Base-by-base conservation (phyloP, 805 yeast species). In the Metschnikowia aberdeeniae region DNA sequence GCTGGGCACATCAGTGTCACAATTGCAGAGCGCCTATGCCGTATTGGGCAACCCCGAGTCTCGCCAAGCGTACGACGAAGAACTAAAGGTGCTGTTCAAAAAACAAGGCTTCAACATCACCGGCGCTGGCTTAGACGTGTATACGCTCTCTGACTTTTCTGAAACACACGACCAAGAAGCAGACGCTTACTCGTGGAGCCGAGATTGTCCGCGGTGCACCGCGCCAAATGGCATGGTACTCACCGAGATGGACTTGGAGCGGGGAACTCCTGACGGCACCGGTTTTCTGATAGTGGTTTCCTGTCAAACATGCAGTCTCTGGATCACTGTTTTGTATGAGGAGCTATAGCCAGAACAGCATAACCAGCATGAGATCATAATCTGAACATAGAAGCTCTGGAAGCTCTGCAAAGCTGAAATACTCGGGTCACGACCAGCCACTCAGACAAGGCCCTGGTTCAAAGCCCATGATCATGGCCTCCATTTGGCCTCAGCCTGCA, bases 271-370 rank as follows among this genome's bases (percentile, higher is more conserved):
- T 0, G 75, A 72, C 30, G 82, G 80, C 12, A 76, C 65, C 13
- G 68, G 68, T 12, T 83, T 71, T 51, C 85, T 84, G 51, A 74
- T 90, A 1, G 72, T 87, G 19, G 80, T 87, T 0, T 96, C 90
- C 57, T 92, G 98, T 60, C 60, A 67, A 10, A 81, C 86, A 28
- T 92, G 98, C 62, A 86, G 95, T 60, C 60, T 89, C 27, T 92
- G 97, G 96, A 64, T 92, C 22, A 80, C 80, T 41, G 89, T 92
- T 1, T 75, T 72, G 51, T 87, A 83, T 57, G 79, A 72, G 52
- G 89, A 80, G 51, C 68, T 54, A 22, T 29, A 13, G 19, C 5
- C 8, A 17, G 17, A 17, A 17, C 17, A 17, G 17, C 17, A 17
- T 17, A 22, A 22, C 8, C 26, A 22, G 26, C 26, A 22, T 22